These are phyloP conservation scores for Aquilaria sinensis DNA, from an alignment of 345 rosid genomes.

Conservation along the genomic window DNA sequence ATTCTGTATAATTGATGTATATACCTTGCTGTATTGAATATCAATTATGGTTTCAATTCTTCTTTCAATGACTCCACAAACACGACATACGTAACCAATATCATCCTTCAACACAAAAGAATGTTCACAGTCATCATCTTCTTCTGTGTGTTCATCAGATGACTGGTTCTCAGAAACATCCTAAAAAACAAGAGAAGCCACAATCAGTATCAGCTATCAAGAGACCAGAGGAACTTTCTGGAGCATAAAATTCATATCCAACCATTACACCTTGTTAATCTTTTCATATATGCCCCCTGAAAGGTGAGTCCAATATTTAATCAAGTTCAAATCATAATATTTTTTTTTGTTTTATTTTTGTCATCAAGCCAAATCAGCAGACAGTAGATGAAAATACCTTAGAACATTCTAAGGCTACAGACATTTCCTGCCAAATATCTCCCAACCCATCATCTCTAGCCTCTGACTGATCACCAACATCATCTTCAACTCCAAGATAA, in stretches of 20 bases:
- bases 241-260: neutral
- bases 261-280: no score
- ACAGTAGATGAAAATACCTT: constrained; percentile 35
- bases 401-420: constrained; percentile 49
- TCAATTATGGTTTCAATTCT: constrained; percentile 77
- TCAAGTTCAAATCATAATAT: no score
- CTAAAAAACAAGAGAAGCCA: constrained; percentile 30
- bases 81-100: constrained; percentile 87
- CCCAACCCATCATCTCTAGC: constrained; percentile 61
- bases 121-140: constrained; percentile 71
- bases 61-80: constrained; percentile 70
- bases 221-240: neutral
- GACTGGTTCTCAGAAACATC: constrained; percentile 39
- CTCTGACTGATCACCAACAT: constrained; percentile 28
- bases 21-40: constrained; percentile 70
- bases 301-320: no score
- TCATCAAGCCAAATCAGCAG: constrained; percentile 8
- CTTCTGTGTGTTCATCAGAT: constrained; percentile 32
- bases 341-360: neutral
- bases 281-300: no score
- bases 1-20: neutral
- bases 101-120: constrained; percentile 80
- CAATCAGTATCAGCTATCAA: neutral
- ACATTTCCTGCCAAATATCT: constrained; percentile 82
- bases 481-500: constrained; percentile 56